These are phyloP conservation scores for Phytophthora uliginosa DNA, from an alignment of 352 stramenopile genomes.

Conservation along the genomic window DNA sequence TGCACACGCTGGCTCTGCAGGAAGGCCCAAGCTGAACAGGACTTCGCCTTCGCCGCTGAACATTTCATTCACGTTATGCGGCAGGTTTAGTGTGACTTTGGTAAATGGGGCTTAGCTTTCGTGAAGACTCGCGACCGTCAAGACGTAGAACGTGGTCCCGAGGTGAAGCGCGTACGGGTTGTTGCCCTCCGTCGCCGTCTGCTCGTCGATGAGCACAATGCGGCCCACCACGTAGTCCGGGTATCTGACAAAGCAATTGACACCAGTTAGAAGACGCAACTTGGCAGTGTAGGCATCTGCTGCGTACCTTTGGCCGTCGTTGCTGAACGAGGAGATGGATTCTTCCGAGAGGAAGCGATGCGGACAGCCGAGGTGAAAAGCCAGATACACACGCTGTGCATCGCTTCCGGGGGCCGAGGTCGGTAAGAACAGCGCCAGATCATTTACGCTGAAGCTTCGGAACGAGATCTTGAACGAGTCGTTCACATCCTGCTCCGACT, in stretches of 20 bases:
- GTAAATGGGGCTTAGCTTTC: conserved; percentile 61
- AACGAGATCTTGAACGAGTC: conserved; percentile 92
- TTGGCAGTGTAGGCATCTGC: background rate
- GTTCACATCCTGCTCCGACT: conserved; percentile 63
- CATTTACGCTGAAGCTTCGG: conserved; percentile 83
- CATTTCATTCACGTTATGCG: conserved; percentile 47
- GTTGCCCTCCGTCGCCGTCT: conserved; percentile 79
- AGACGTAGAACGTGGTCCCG: conserved; percentile 88
- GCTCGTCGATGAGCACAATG: conserved; percentile 91
- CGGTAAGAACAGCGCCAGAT: conserved; percentile 86
- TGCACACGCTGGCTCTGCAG: conserved; percentile 37
- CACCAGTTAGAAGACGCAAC: conserved; percentile 2
- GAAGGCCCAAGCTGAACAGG: conserved; percentile 29
- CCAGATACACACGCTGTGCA: conserved; percentile 83
- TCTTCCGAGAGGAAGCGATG: conserved; percentile 90
- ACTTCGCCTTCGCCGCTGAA: conserved; percentile 31
- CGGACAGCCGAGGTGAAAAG: conserved; percentile 88
- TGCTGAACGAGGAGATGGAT: conserved; percentile 91
- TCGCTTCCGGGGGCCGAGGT: conserved; percentile 85
- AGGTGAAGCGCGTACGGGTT: conserved; percentile 86
- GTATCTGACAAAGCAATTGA: conserved; percentile 59
- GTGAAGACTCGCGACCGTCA: conserved; percentile 87
- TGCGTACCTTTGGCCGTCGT: conserved; percentile 77
- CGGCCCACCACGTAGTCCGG: conserved; percentile 90
- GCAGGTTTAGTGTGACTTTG: conserved; percentile 15